Base-by-base conservation (phyloP, 2,329 filamentous ascomycete species). In the Alternaria solani region DNA sequence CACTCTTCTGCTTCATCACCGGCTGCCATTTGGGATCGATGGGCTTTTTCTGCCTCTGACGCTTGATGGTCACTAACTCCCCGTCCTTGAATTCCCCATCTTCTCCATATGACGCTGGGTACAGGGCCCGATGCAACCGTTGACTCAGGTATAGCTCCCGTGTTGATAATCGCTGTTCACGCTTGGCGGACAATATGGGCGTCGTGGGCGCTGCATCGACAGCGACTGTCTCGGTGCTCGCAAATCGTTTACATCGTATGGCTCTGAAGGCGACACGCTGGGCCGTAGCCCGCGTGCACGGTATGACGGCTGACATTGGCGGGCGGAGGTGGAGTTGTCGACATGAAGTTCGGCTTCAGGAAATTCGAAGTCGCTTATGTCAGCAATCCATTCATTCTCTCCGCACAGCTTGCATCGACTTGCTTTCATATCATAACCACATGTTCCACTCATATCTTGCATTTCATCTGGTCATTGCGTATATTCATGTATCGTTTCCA, bases 301-400 rank as follows among this genome's bases (percentile, higher is more conserved):
- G 80, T 73, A 85, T 73, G 61, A 85, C 80, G 66, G 86, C 83
- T 67, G 86, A 84, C 84, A 92, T 93, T 71, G 67, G 57, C 49
- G 56, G 61, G 54, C 58, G 61, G 54, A 51, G 68, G 61, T 53
- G 55, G 25, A 52, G 62, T 49, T 38, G 55, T 51, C n/a, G 59
- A 57, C 48, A 26, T 39, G 42, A 9, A 41, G 39, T 58, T 54
- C 62, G 46, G 55, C 55, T 43, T 66, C 58, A 55, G 60, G 62
- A 73, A 73, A 69, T 68, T 72, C 68, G 57, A 61, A 23, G 43
- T 55, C 28, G 68, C 57, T 72, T 68, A 74, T 62, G 62, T 74
- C 68, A 74, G 67, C 68, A 30, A 7, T 20, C n/a, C 68, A 30
- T 9, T 20, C n/a, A 16, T 25, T 23, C 28, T 7, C 48, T 36